These are phyloP conservation scores for Endotrypanum monterogeii DNA, from an alignment of 208 protist species.

Conservation along the genomic window DNA sequence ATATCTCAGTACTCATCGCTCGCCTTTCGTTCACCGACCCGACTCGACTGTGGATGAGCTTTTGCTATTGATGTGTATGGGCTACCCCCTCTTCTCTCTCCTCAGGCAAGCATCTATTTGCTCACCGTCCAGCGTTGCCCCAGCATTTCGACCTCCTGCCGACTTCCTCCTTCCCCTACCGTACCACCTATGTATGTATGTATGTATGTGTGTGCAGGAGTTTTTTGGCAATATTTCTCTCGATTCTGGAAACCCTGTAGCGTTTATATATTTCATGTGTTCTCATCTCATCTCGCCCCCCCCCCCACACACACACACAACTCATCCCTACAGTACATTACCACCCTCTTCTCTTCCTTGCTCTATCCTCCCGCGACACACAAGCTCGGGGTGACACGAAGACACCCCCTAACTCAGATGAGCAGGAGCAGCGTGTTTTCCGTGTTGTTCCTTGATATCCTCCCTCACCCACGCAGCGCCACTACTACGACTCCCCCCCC, in stretches of 20 bases:
- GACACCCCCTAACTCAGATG: conserved; percentile 4
- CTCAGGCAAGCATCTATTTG: too few relatives aligned
- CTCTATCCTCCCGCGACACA: not conserved
- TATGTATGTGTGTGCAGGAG: not conserved
- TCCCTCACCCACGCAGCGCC: not conserved
- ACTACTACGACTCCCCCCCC: not conserved
- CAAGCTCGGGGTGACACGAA: not conserved
- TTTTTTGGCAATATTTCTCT: too few relatives aligned
- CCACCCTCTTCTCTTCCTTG: not conserved
- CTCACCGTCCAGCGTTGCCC: too few relatives aligned
- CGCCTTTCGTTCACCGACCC: not conserved
- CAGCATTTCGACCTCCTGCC: too few relatives aligned
- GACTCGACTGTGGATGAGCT: not conserved
- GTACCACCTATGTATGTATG: not conserved
- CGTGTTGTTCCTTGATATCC: not conserved
- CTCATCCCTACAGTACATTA: not conserved
- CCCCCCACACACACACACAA: not conserved
- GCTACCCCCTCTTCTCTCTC: too few relatives aligned
- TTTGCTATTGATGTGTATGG: too few relatives aligned
- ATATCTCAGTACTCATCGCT: not conserved
- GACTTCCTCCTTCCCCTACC: not conserved
- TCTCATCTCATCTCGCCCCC: not conserved
- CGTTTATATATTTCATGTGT: not conserved
- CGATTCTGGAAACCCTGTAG: not conserved
- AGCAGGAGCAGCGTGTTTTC: not conserved